Evolutionary conservation across 352 stramenopile species (phyloP), one percentile per base, ranked within the genome.

Genomic region (Peronospora farinosa): DNA sequence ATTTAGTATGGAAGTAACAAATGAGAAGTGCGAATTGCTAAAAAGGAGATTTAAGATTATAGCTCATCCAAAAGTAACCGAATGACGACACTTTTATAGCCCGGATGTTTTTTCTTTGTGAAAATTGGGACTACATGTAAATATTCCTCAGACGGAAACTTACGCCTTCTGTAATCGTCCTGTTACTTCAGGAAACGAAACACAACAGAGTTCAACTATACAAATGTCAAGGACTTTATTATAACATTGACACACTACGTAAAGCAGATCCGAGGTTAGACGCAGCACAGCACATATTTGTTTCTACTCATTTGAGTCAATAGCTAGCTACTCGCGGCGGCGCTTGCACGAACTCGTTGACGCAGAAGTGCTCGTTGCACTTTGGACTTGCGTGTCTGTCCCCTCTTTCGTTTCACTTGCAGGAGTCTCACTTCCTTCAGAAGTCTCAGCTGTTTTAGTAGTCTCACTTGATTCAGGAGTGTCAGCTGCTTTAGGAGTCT

Each of bases 301-400:
- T 53, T 60, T 43, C 32, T 13, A 28, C 48, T 43, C 30, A 30
- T 43, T 11, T 15, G 28, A 54, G 44, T 30, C 39, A 49, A 40
- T n/a, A 36, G 15, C 30, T 38, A 53, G 21, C 36, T 47, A 53
- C 12, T 27, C 15, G 13, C 41, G 17, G 13, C 55, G 55, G 31
- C 48, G 55, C 30, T 63, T 63, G 55, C 55, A 63, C 30, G 49
- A 36, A 31, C 36, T 38, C 12, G 41, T 46, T 2, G 55, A 43
- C 42, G 17, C 46, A 11, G 15, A 39, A 9, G 50, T 38, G 9
- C 35, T 13, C 39, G 25, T 13, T 15, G n/a, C n/a, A 37, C 1
- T 16, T n/a, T 16, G 11, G 10, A 5, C 9, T 37, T 37, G 7
- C 10, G 1, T 17, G 31, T 37, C 12, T 37, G 8, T 2, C 0